Evolutionary conservation across 106 monocot genomes (phyloP).

Genomic region (Iris macrosiphon): DNA sequence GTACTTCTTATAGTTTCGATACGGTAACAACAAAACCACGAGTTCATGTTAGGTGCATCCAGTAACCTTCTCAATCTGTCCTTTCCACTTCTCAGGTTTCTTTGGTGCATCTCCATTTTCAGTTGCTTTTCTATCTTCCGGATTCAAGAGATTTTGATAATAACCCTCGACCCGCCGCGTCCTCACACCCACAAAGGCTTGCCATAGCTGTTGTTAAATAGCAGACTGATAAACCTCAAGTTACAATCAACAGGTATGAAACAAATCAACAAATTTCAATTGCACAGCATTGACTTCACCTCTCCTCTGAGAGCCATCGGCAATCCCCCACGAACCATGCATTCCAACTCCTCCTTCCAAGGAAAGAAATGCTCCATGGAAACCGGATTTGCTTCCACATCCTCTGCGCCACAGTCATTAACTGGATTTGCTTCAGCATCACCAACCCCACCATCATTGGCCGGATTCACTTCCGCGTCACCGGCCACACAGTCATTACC

Average conservation of each 20-base stretch:
- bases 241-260: background rate
- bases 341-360: constrained; percentile 82
- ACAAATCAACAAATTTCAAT: background rate
- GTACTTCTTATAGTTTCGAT: background rate
- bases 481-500: too few species aligned
- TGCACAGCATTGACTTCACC: constrained; percentile 30
- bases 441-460: too few species aligned
- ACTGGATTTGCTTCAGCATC: too few species aligned
- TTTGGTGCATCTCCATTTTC: constrained; percentile 5
- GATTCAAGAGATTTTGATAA: constrained; percentile 47
- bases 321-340: constrained; percentile 76
- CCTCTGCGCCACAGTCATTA: constrained; percentile 22
- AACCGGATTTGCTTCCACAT: constrained; percentile 8
- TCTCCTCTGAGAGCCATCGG: constrained; percentile 98
- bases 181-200: constrained; percentile 91
- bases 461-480: too few species aligned
- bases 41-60: background rate
- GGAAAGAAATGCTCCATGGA: constrained; percentile 26
- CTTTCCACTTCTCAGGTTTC: constrained; percentile 84
- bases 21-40: background rate
- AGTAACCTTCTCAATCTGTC: constrained; percentile 92
- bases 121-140: constrained; percentile 15
- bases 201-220: constrained; percentile 71
- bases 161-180: constrained; percentile 63
- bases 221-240: background rate